phyloP scores from a whole-genome alignment of 805 yeast genomes.

The Wickerhamiella cacticola region DNA sequence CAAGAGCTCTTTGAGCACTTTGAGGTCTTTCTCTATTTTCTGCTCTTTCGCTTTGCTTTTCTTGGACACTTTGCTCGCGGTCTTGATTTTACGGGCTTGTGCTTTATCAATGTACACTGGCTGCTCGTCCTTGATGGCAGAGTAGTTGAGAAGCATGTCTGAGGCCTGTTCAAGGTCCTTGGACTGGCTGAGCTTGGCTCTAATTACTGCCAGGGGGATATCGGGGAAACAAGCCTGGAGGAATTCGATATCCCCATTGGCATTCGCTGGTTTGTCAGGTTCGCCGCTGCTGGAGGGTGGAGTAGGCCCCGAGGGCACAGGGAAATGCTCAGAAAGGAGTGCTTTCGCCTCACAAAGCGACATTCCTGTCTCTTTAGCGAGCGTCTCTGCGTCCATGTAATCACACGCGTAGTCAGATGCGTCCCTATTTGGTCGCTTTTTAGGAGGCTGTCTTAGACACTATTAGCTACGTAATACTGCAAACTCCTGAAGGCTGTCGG shows the following conservation, averaged over 20 bases:
- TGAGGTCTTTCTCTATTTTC: background rate
- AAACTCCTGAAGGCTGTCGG: no score
- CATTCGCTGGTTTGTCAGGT: background rate
- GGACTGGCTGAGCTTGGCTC: background rate
- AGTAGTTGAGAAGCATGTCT: conserved; percentile 15
- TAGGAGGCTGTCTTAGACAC: no score
- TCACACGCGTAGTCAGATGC: background rate
- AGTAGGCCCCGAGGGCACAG: background rate
- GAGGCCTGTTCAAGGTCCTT: conserved; percentile 15
- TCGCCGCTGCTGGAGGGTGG: background rate
- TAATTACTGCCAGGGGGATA: conserved; percentile 2
- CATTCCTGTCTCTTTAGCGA: conserved; percentile 10
- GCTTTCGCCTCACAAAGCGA: conserved; percentile 9
- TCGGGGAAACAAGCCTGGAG: conserved; percentile 13
- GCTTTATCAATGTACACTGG: conserved; percentile 9
- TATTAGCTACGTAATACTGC: no score
- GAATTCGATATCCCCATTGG: conserved; percentile 6
- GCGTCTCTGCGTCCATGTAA: conserved; percentile 4
- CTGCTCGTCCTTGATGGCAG: conserved; percentile 8
- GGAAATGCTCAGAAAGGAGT: background rate
- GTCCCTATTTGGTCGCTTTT: no score
- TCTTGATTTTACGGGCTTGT: conserved; percentile 1
- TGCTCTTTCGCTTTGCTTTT: background rate
- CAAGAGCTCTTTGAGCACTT: background rate
- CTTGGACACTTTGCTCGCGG: background rate